Evolutionary conservation across 192 early-diverging fungal genomes (phyloP), one percentile per base, ranked within the genome.

Genomic region (Entomortierella chlamydospora): DNA sequence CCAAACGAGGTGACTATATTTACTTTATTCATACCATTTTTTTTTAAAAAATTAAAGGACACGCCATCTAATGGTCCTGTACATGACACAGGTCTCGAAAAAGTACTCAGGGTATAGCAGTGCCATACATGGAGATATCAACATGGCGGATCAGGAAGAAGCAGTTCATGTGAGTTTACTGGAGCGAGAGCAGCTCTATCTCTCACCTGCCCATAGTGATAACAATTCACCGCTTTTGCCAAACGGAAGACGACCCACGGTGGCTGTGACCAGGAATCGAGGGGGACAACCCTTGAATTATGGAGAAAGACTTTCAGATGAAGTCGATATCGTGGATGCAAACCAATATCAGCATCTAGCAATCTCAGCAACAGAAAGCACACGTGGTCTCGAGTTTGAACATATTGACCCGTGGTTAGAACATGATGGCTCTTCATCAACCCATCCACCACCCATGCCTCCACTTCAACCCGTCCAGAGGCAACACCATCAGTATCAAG

Each of bases 1-100:
- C 77, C 82, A 0, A 68, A 67, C 29, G 72, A 81, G 42, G 82
- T 80, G 58, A 63, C n/a, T n/a, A n/a, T n/a, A n/a, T n/a, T n/a
- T n/a, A n/a, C 15, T 52, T 37, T 57, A 9, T 31, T 63, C 1
- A 10, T 30, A 13, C 39, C 7, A 45, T 29, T 45, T 58, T 41
- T 30, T 57, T 20, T 10, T 10, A 37, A 37, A 37, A 7, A 37
- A 7, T 37, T 4, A 37, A n/a, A n/a, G n/a, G n/a, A n/a, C n/a
- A n/a, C n/a, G n/a, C 34, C 34, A 37, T 37, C 4, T 37, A 12
- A 17, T 47, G 4, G 45, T 4, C 2, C 2, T 47, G 4, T 47
- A 12, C 20, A 47, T 47, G 4, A 47, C 26, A 54, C 41, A 78
- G 67, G 57, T 45, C 20, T 12, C 64, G 9, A 41, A 64, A 37